Percentiles rank a stretch among this genome's conserved stretches.
Evolutionary conservation across 805 yeast genomes (phyloP).

Genomic region (Saccharomycopsis vini): DNA sequence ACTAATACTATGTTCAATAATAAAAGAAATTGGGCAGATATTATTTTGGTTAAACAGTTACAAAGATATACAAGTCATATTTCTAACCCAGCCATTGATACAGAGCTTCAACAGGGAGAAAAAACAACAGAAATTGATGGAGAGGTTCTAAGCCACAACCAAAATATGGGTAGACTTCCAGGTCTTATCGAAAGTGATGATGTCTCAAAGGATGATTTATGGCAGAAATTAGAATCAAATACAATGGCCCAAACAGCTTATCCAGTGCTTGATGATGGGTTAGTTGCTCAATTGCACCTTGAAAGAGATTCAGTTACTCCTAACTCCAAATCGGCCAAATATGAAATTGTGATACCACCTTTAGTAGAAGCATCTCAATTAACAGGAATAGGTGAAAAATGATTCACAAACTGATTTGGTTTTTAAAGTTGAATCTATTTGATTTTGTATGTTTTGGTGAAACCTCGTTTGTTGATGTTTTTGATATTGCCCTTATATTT

Average conservation of each 20-base stretch:
- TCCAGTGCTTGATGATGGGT: constrained; percentile 36
- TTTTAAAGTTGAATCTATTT: background rate
- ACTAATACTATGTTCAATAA: constrained; percentile 45
- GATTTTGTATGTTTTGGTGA: background rate
- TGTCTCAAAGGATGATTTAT: constrained; percentile 13
- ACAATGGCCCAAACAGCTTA: constrained; percentile 25
- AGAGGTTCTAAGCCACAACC: no score
- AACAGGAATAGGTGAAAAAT: constrained; percentile 19
- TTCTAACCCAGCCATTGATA: no score
- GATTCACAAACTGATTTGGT: no score
- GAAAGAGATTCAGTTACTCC: constrained; percentile 35
- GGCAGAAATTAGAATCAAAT: constrained; percentile 6
- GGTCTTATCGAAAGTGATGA: constrained; percentile 25
- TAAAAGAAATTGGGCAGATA: constrained; percentile 43
- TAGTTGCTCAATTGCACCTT: constrained; percentile 45
- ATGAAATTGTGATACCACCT: constrained; percentile 44
- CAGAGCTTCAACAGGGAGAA: no score
- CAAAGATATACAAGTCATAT: constrained; percentile 11
- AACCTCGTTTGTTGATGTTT: no score
- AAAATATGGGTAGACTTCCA: constrained; percentile 33
- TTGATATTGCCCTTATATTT: no score
- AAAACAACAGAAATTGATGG: no score
- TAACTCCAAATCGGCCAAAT: constrained; percentile 35
- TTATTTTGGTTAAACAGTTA: constrained; percentile 12
- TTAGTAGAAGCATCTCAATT: constrained; percentile 27